Evolutionary conservation across 108 stramenopile genomes (phyloP).

Genomic region (Cyclotella kingstonii): DNA sequence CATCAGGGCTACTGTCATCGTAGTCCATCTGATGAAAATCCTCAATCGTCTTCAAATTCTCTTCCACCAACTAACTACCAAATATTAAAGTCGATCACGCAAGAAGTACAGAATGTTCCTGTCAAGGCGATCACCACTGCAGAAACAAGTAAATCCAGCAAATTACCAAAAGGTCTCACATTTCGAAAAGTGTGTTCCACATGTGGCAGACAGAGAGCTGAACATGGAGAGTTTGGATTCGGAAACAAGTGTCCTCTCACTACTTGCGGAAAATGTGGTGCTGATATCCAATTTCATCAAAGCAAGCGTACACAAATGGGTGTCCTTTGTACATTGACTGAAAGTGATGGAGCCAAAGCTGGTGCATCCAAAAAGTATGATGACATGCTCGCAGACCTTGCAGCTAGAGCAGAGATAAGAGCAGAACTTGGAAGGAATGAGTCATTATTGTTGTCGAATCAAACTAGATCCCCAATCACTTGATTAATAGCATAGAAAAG

Average conservation of each 20-base stretch:
- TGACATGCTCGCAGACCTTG: conserved; percentile 61
- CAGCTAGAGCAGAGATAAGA: conserved; percentile 63
- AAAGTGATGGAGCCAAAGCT: conserved; percentile 52
- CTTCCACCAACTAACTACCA: background rate
- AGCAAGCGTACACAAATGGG: conserved; percentile 57
- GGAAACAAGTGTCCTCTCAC: conserved; percentile 77
- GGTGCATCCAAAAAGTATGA: conserved; percentile 51
- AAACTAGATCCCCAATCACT: too few species aligned
- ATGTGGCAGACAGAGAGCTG: conserved; percentile 73
- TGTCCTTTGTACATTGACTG: conserved; percentile 58
- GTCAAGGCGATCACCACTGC: conserved; percentile 1
- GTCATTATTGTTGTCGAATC: too few species aligned
- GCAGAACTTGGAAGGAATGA: conserved; percentile 32
- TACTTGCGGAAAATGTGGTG: conserved; percentile 73
- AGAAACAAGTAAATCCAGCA: conserved; percentile 14
- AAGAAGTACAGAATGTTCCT: conserved; percentile 6
- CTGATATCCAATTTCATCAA: conserved; percentile 53
- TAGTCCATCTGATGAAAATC: background rate
- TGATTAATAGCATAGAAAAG: too few species aligned
- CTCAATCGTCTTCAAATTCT: background rate
- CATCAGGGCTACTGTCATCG: background rate
- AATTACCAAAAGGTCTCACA: conserved; percentile 64
- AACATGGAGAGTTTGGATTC: conserved; percentile 85
- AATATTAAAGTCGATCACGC: conserved; percentile 2
- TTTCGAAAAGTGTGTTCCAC: conserved; percentile 81